These are phyloP conservation scores for Fusarium pininemorale DNA, from an alignment of 2,329 filamentous ascomycete genomes.

Conservation along the genomic window DNA sequence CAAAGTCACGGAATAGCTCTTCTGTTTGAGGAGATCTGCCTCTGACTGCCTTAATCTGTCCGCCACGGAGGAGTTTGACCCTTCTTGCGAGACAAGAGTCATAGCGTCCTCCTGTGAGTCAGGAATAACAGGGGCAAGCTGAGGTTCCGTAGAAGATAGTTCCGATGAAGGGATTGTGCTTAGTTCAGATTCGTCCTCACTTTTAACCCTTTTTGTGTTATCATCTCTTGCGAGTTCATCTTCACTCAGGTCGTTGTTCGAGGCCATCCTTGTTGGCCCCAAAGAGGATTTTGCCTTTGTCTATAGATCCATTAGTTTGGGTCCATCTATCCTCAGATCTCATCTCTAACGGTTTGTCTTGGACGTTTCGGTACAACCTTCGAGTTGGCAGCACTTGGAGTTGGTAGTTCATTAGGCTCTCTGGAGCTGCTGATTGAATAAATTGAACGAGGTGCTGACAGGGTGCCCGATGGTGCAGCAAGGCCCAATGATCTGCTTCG, in stretches of 20 bases:
- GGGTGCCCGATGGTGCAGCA: rapidly evolving
- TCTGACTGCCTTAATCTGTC: rapidly evolving
- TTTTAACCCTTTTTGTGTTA: rapidly evolving
- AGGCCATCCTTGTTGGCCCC: rapidly evolving
- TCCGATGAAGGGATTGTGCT: not conserved
- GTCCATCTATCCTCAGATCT: rapidly evolving
- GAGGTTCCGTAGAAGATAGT: no score
- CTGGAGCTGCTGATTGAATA: not conserved
- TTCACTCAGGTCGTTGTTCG: rapidly evolving
- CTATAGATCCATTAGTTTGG: rapidly evolving
- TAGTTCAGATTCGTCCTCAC: not conserved
- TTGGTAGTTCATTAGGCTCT: not conserved
- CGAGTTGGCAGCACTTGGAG: no score
- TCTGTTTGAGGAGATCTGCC: not conserved
- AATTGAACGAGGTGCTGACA: rapidly evolving
- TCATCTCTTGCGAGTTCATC: not conserved
- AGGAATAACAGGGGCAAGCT: rapidly evolving
- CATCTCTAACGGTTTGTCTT: no score
- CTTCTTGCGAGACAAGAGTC: no score
- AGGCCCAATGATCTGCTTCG: not conserved
- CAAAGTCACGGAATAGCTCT: not conserved
- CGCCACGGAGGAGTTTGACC: rapidly evolving
- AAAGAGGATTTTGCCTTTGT: rapidly evolving
- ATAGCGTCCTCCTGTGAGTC: no score
- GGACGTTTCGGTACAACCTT: no score